Evolutionary conservation across 768 basidiomycete genomes (phyloP).

Genomic region (Kwoniella pini): DNA sequence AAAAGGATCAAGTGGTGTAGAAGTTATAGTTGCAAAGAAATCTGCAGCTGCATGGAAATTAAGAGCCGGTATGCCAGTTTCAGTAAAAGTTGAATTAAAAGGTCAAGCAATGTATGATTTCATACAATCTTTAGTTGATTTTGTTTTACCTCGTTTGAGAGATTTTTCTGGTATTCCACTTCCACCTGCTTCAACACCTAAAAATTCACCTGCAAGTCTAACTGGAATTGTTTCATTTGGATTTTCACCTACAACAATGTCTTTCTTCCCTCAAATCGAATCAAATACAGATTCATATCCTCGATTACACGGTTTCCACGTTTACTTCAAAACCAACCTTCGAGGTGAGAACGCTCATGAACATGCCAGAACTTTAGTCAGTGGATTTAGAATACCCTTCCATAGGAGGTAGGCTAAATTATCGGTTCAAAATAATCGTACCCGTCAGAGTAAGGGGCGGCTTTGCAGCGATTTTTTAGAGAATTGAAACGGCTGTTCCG

Average conservation of each 20-base stretch:
- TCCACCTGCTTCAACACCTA: constrained; percentile 70
- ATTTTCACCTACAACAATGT: constrained; percentile 77
- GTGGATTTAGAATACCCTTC: constrained; percentile 92
- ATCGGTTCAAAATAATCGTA: no score
- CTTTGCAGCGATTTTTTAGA: no score
- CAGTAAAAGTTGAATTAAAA: constrained; percentile 84
- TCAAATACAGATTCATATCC: constrained; percentile 90
- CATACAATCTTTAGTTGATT: constrained; percentile 80
- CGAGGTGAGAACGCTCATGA: constrained; percentile 87
- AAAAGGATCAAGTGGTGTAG: constrained; percentile 70
- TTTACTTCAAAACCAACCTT: constrained; percentile 89
- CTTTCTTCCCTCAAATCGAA: constrained; percentile 92
- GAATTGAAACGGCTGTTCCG: no score
- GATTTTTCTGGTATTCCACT: constrained; percentile 84
- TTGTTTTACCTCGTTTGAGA: constrained; percentile 89
- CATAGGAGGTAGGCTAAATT: constrained; percentile 50
- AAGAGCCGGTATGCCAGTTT: constrained; percentile 74
- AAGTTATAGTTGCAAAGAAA: constrained; percentile 62
- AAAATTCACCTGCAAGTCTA: constrained; percentile 69
- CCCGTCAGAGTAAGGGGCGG: no score
- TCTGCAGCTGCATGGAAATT: constrained; percentile 75
- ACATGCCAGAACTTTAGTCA: constrained; percentile 78
- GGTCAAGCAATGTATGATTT: constrained; percentile 96
- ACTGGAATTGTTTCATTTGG: constrained; percentile 89
- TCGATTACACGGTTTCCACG: constrained; percentile 81